Evolutionary conservation across 2,329 filamentous ascomycete species (phyloP).

Genomic region (Colletotrichum gloeosporioides): DNA sequence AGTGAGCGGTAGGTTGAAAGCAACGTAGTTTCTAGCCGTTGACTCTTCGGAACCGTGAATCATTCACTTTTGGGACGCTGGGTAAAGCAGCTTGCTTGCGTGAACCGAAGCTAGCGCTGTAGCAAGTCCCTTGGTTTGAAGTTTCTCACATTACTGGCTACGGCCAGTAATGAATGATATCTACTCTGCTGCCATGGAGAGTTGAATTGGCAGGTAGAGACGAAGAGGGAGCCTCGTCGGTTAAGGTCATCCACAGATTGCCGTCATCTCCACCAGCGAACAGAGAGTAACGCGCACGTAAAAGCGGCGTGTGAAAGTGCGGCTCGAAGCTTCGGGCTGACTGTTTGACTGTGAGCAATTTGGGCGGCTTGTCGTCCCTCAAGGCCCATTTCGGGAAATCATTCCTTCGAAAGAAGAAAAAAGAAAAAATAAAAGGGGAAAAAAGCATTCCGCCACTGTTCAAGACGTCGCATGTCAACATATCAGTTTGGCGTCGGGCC

Average conservation of each 20-base stretch:
- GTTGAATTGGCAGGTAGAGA: not conserved
- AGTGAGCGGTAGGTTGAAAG: not conserved
- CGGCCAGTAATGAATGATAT: not conserved
- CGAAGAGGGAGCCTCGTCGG: not conserved
- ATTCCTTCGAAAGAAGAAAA: not conserved
- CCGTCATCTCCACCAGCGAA: not conserved
- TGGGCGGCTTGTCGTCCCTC: not conserved
- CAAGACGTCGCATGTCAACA: not conserved
- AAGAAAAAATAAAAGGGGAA: too few relatives aligned
- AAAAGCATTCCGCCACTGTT: not conserved
- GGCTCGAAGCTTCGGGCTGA: not conserved
- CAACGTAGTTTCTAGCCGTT: not conserved
- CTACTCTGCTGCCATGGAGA: not conserved
- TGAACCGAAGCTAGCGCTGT: not conserved
- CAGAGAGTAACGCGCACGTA: not conserved
- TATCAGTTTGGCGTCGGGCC: not conserved
- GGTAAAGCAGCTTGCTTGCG: not conserved
- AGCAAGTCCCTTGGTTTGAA: not conserved
- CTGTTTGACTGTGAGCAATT: not conserved
- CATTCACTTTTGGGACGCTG: not conserved
- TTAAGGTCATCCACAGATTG: not conserved
- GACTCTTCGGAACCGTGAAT: not conserved
- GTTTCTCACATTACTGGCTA: not conserved
- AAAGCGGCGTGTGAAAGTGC: not conserved
- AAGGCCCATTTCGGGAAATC: not conserved